phyloP scores from a whole-genome alignment of 306 rosid genomes.

The Prunus armeniaca region DNA sequence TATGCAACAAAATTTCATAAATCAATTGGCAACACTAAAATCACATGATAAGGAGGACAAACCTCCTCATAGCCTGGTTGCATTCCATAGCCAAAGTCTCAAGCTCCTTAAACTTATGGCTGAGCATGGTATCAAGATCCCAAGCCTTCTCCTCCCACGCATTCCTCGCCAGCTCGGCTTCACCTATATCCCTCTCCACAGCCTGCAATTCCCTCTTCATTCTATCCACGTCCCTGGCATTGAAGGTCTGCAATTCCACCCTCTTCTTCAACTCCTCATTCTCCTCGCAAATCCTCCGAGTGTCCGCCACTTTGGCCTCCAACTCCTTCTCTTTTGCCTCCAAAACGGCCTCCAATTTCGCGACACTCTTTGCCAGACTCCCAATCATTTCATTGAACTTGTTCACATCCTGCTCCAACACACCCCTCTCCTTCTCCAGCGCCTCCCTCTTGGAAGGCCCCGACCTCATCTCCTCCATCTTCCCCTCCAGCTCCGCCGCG shows the following conservation, averaged over 20 bases:
- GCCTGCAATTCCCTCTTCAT: constrained; percentile 93
- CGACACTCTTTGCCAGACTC: constrained; percentile 37
- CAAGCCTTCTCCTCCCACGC: constrained; percentile 78
- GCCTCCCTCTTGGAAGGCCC: constrained; percentile 54
- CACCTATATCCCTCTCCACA: constrained; percentile 70
- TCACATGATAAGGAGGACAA: neutral
- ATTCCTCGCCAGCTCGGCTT: constrained; percentile 63
- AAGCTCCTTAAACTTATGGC: constrained; percentile 62
- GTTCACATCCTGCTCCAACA: constrained; percentile 65
- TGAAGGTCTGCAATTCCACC: constrained; percentile 68
- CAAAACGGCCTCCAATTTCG: constrained; percentile 42
- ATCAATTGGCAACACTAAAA: neutral
- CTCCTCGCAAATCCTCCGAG: constrained; percentile 49
- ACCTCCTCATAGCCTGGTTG: constrained; percentile 76
- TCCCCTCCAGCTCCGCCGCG: constrained; percentile 29
- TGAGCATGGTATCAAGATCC: constrained; percentile 52
- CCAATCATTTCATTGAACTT: constrained; percentile 67
- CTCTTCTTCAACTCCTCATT: constrained; percentile 60
- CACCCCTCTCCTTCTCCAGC: constrained; percentile 52
- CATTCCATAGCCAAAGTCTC: constrained; percentile 70
- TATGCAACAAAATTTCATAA: neutral
- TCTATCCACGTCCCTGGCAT: constrained; percentile 78
- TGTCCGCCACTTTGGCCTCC: constrained; percentile 56
- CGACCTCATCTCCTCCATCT: constrained; percentile 38
- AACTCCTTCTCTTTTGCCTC: constrained; percentile 60